These are phyloP conservation scores for Papiliotrema fonsecae DNA, from an alignment of 1,284 basidiomycete genomes.

Conservation along the genomic window DNA sequence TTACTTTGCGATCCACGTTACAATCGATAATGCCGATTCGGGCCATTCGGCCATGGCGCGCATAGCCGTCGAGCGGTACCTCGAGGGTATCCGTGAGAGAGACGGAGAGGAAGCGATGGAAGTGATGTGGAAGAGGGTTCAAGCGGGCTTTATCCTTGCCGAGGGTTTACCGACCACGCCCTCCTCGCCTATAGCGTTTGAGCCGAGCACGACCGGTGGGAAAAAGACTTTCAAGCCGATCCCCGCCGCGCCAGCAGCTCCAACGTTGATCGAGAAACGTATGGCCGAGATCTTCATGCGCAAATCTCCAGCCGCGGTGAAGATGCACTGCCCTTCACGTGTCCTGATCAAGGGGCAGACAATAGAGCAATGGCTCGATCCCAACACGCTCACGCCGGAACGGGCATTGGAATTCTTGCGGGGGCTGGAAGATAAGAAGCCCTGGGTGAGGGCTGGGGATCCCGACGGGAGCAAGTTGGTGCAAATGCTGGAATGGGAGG, in stretches of 20 bases:
- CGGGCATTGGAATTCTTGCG: constrained; percentile 20
- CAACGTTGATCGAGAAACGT: constrained; percentile 9
- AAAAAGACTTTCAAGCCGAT: not conserved
- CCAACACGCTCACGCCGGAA: constrained; percentile 13
- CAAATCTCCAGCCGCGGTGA: constrained; percentile 24
- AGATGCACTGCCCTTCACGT: constrained; percentile 30
- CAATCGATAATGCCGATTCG: constrained; percentile 38
- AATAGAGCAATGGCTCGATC: constrained; percentile 33
- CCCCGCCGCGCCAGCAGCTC: not conserved
- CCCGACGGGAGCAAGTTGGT: constrained; percentile 21
- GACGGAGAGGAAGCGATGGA: constrained; percentile 25
- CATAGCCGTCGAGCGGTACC: constrained; percentile 26
- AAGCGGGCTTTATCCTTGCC: constrained; percentile 31
- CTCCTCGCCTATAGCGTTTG: constrained; percentile 18
- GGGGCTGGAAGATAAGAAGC: constrained; percentile 16
- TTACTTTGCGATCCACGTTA: constrained; percentile 39
- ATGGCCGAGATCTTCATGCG: constrained; percentile 18
- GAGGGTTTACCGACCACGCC: constrained; percentile 40
- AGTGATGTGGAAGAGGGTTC: constrained; percentile 29
- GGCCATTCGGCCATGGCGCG: constrained; percentile 38
- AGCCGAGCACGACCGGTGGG: not conserved
- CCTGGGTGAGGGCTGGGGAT: constrained; percentile 26
- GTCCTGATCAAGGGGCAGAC: constrained; percentile 19
- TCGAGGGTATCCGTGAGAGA: constrained; percentile 19
- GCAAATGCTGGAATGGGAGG: constrained; percentile 32